Evolutionary conservation across 441 rosid species (phyloP).

Genomic region (Caryocar brasiliense): DNA sequence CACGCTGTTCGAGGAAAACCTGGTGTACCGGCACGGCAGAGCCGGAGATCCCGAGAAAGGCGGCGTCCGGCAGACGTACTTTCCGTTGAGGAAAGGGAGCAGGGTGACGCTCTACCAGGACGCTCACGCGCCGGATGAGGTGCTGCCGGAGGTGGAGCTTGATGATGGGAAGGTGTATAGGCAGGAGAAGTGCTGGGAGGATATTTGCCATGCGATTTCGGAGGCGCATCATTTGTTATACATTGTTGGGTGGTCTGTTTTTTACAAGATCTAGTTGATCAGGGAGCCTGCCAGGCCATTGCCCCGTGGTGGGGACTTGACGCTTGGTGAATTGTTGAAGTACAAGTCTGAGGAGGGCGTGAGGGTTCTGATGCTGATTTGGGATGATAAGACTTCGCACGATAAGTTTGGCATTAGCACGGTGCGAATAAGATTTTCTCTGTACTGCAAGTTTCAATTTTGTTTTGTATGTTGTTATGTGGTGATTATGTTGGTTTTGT

Average conservation of each 20-base stretch:
- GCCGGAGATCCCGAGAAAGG: conserved; percentile 52
- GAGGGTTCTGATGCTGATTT: conserved; percentile 65
- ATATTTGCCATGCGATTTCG: conserved; percentile 60
- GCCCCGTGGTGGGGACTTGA: conserved; percentile 75
- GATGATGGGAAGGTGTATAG: conserved; percentile 38
- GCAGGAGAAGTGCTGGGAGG: conserved; percentile 76
- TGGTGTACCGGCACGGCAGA: conserved; percentile 40
- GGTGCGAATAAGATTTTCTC: conserved; percentile 29
- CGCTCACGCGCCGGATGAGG: conserved; percentile 52
- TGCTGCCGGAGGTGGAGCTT: conserved; percentile 38
- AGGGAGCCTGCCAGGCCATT: conserved; percentile 59
- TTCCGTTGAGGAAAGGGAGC: conserved; percentile 71
- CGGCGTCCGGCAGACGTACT: conserved; percentile 62
- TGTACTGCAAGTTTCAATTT: background rate
- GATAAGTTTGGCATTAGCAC: conserved; percentile 48
- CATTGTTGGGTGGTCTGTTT: conserved; percentile 85
- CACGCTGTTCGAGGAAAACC: conserved; percentile 52
- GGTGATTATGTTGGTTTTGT: background rate
- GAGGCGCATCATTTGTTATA: conserved; percentile 91
- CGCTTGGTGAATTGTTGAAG: conserved; percentile 81
- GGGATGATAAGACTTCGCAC: conserved; percentile 88
- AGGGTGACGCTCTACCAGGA: conserved; percentile 65
- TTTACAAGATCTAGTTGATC: conserved; percentile 54
- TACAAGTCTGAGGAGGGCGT: conserved; percentile 92
- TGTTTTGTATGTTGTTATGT: background rate